Conservation (phyloP, 2,329 filamentous ascomycete species). For the Emergomyces orientalis region DNA sequence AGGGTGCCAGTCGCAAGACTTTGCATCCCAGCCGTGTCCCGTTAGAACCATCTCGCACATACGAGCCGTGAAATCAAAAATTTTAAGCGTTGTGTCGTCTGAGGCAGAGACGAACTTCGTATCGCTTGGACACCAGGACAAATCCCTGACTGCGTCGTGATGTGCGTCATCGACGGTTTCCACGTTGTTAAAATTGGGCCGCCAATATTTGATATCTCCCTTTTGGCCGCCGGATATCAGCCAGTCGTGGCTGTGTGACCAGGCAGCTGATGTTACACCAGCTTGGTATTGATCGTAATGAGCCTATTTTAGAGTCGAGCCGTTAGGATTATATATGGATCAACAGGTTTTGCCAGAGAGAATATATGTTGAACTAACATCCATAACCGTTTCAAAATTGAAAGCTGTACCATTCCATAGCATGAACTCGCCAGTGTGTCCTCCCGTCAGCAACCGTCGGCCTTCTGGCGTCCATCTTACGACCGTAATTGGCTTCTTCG, state of each 20-base stretch:
- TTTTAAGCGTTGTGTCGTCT: constrained; percentile 86
- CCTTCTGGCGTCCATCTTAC: constrained; percentile 97
- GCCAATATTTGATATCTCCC: constrained; percentile 95
- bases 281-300: constrained; percentile 56
- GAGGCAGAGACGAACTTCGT: constrained; percentile 93
- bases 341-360: background rate
- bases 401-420: constrained; percentile 98
- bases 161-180: constrained; percentile 82
- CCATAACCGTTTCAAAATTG: constrained; percentile 99
- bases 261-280: constrained; percentile 43
- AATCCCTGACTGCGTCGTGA: constrained; percentile 76
- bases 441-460: constrained; percentile 79
- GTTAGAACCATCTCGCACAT: constrained; percentile 72
- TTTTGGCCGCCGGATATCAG: constrained; percentile 91
- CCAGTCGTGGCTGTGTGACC: constrained; percentile 96
- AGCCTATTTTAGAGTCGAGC: constrained; percentile 41
- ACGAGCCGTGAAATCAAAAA: constrained; percentile 89
- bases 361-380: constrained; percentile 37
- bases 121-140: constrained; percentile 90
- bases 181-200: constrained; percentile 98
- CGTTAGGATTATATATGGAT: background rate
- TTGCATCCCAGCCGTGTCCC: constrained; percentile 97
- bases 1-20: constrained; percentile 95
- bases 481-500: constrained; percentile 93
- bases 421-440: constrained; percentile 94